phyloP scores from a whole-genome alignment of 371 early-diverging fungal genomes.

The Mucor velutinosus region DNA sequence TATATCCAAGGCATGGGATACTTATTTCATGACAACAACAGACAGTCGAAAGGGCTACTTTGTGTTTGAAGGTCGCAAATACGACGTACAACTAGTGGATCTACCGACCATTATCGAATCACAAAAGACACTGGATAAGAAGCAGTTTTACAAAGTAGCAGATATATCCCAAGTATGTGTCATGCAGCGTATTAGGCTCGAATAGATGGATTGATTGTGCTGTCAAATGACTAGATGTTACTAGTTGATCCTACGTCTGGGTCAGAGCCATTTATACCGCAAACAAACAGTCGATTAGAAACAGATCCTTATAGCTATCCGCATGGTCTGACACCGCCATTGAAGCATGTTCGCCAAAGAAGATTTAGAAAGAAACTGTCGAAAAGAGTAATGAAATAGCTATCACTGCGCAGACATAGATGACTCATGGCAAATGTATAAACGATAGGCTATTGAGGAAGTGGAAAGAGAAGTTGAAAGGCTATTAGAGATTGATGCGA shows the following conservation, averaged over 20 bases:
- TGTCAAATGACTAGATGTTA: conserved; percentile 51
- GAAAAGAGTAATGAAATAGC: conserved; percentile 57
- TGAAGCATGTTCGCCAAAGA: conserved; percentile 83
- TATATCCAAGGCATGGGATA: not conserved
- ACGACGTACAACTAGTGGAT: conserved; percentile 80
- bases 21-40: conserved; percentile 15
- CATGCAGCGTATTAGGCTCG: not conserved
- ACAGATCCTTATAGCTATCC: conserved; percentile 68
- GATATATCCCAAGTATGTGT: conserved; percentile 88
- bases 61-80: conserved; percentile 58
- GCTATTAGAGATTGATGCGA: conserved; percentile 80
- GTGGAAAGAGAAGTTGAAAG: conserved; percentile 90
- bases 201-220: not conserved
- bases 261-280: conserved; percentile 29
- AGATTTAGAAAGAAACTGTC: conserved; percentile 92
- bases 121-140: conserved; percentile 93
- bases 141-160: conserved; percentile 96
- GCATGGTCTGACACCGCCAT: conserved; percentile 92
- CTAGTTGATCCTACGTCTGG: conserved; percentile 52
- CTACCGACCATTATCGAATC: conserved; percentile 97
- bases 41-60: conserved; percentile 78
- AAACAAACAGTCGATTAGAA: conserved; percentile 31
- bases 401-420: not conserved
- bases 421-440: conserved; percentile 9
- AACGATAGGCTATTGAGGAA: conserved; percentile 78